These are phyloP conservation scores for Discostella pseudostelligera DNA, from an alignment of 108 stramenopile species.

Conservation along the genomic window DNA sequence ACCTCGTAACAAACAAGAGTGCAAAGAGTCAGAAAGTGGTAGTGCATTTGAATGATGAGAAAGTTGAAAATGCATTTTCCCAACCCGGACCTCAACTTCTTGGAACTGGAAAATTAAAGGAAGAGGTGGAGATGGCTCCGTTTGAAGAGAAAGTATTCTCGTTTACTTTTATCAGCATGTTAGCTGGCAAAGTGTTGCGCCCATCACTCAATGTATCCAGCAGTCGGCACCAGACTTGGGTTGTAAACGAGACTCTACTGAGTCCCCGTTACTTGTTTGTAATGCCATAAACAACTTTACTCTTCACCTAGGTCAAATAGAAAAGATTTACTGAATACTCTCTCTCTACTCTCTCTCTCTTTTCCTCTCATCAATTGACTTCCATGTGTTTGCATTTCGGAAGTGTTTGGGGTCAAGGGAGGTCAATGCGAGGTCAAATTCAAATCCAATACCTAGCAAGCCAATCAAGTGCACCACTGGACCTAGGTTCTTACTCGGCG, in stretches of 20 bases:
- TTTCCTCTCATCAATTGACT: too few relatives aligned
- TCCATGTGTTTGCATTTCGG: too few relatives aligned
- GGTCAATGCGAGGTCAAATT: too few relatives aligned
- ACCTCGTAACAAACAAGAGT: constrained; percentile 64
- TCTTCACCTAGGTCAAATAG: too few relatives aligned
- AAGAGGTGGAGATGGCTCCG: constrained; percentile 58
- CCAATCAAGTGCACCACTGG: too few relatives aligned
- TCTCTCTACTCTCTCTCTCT: too few relatives aligned
- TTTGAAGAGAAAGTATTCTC: constrained; percentile 53
- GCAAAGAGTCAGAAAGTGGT: constrained; percentile 56
- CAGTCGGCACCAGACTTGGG: constrained; percentile 63
- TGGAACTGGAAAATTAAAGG: constrained; percentile 51
- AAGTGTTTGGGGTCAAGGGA: too few relatives aligned
- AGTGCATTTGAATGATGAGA: constrained; percentile 37
- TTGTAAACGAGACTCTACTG: constrained; percentile 52
- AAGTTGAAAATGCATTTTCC: constrained; percentile 8
- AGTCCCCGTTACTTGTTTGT: constrained; percentile 38
- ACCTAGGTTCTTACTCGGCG: too few relatives aligned
- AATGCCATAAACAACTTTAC: constrained; percentile 27
- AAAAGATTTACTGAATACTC: too few relatives aligned
- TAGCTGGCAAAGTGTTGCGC: constrained; percentile 52
- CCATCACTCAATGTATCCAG: constrained; percentile 58
- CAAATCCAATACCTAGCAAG: too few relatives aligned
- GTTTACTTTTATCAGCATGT: constrained; percentile 65
- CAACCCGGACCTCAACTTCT: constrained; percentile 41